Percentiles rank a stretch among this genome's conserved stretches.
These are phyloP conservation scores for Escovopsis sp. DNA, from an alignment of 2,329 filamentous ascomycete genomes.

Conservation along the genomic window DNA sequence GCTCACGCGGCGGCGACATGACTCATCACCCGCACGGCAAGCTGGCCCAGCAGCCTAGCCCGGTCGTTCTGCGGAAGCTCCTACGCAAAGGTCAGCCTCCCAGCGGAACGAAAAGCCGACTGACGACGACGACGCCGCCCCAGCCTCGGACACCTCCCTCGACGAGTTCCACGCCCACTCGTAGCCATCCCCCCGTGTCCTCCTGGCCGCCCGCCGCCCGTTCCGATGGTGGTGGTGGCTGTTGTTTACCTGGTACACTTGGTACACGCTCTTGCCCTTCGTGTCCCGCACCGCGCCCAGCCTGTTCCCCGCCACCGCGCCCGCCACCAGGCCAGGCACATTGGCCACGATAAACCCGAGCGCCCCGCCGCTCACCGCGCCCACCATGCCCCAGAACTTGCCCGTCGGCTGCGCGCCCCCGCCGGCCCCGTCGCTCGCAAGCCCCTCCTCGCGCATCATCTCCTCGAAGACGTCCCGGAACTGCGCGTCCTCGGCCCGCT, in stretches of 20 bases:
- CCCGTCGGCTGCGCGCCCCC: conserved; percentile 41
- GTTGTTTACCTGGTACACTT: conserved; percentile 61
- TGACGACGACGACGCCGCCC: background rate
- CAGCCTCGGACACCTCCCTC: no score
- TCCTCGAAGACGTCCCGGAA: conserved; percentile 83
- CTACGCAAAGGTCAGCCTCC: conserved; percentile 20
- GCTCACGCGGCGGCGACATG: conserved; percentile 45
- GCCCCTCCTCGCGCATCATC: conserved; percentile 74
- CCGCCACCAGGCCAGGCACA: conserved; percentile 74
- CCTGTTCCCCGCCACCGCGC: conserved; percentile 81
- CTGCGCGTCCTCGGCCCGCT: conserved; percentile 56
- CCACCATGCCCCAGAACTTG: conserved; percentile 76
- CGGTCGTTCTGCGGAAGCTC: conserved; percentile 74
- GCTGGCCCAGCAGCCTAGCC: conserved; percentile 62
- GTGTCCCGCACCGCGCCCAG: conserved; percentile 81
- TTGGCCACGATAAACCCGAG: conserved; percentile 94
- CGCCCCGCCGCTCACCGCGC: conserved; percentile 72
- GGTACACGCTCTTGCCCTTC: conserved; percentile 87
- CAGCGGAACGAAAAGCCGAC: conserved; percentile 1
- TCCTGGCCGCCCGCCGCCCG: no score
- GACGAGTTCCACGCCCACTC: no score
- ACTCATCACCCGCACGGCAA: conserved; percentile 77
- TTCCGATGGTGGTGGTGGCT: no score
- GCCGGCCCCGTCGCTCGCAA: conserved; percentile 54
- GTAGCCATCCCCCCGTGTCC: no score